phyloP scores from a whole-genome alignment of 2,329 filamentous ascomycete species.

The Pezicula radicicola region DNA sequence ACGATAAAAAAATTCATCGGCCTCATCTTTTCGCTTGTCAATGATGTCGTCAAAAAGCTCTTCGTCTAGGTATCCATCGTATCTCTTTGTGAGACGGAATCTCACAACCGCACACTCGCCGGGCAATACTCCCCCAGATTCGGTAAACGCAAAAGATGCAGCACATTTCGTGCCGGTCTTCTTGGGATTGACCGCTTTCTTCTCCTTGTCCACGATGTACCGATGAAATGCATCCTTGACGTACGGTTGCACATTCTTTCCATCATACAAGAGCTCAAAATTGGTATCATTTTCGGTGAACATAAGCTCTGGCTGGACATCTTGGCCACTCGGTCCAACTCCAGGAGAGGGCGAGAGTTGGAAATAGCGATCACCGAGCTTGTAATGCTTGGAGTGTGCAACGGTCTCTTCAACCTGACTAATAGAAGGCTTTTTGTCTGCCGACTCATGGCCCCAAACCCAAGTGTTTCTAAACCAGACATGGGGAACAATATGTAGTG shows the following conservation, averaged over 20 bases:
- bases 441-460: conserved; percentile 82
- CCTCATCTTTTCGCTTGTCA: conserved; percentile 81
- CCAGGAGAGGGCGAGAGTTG: conserved; percentile 88
- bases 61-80: conserved; percentile 81
- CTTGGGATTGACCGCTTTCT: conserved; percentile 76
- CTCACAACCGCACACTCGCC: conserved; percentile 95
- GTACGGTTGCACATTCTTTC: conserved; percentile 76
- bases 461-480: conserved; percentile 98
- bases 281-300: conserved; percentile 98
- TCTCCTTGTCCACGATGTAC: conserved; percentile 78
- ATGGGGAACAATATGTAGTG: conserved; percentile 89
- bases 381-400: conserved; percentile 74
- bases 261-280: conserved; percentile 70
- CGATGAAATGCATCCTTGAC: conserved; percentile 96
- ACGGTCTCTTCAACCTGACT: conserved; percentile 61
- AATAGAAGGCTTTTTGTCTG: conserved; percentile 78
- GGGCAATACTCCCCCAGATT: conserved; percentile 80
- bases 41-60: conserved; percentile 90
- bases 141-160: conserved; percentile 90
- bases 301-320: conserved; percentile 79
- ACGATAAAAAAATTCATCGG: conserved; percentile 92
- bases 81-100: conserved; percentile 78
- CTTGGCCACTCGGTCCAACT: conserved; percentile 71
- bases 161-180: conserved; percentile 82
- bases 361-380: conserved; percentile 78